A percentile compares a stretch with the other conserved stretches of the same genome.
Conservation (phyloP, 108 stramenopile genomes). For the Conticribra weissflogii region DNA sequence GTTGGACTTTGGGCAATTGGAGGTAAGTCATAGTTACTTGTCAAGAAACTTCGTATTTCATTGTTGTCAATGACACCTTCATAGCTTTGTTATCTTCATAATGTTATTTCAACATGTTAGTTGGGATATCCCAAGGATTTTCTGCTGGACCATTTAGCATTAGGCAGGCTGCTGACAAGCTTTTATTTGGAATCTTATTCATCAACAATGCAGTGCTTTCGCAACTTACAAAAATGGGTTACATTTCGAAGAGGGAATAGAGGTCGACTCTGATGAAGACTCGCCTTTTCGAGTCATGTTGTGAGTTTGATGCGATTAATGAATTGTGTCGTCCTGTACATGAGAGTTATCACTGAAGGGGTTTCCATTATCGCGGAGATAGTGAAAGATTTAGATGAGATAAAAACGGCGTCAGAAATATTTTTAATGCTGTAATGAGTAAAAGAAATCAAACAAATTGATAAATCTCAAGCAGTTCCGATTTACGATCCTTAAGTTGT, state of each 20-base stretch:
- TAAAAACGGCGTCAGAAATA: too few relatives aligned
- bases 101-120: constrained; percentile 7
- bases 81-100: background rate
- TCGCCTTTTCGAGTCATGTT: constrained; percentile 27
- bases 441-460: too few relatives aligned
- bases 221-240: constrained; percentile 28
- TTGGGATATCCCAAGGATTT: constrained; percentile 35
- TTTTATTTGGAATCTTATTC: constrained; percentile 26
- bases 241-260: constrained; percentile 14
- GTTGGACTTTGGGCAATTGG: constrained; percentile 43
- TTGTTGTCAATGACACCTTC: constrained; percentile 1
- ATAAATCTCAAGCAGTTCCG: too few relatives aligned
- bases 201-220: constrained; percentile 34
- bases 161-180: constrained; percentile 35
- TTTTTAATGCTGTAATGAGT: too few relatives aligned
- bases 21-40: too few relatives aligned
- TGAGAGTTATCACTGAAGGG: too few relatives aligned
- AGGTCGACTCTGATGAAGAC: constrained; percentile 22
- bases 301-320: background rate
- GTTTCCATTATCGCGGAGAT: too few relatives aligned
- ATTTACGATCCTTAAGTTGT: too few relatives aligned
- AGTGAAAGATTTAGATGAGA: too few relatives aligned
- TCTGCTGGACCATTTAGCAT: constrained; percentile 21
- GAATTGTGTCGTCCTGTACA: background rate
- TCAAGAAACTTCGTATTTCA: background rate